These are phyloP conservation scores for Aureobasidium melanogenum DNA, from an alignment of 2,329 filamentous ascomycete species.

Conservation along the genomic window DNA sequence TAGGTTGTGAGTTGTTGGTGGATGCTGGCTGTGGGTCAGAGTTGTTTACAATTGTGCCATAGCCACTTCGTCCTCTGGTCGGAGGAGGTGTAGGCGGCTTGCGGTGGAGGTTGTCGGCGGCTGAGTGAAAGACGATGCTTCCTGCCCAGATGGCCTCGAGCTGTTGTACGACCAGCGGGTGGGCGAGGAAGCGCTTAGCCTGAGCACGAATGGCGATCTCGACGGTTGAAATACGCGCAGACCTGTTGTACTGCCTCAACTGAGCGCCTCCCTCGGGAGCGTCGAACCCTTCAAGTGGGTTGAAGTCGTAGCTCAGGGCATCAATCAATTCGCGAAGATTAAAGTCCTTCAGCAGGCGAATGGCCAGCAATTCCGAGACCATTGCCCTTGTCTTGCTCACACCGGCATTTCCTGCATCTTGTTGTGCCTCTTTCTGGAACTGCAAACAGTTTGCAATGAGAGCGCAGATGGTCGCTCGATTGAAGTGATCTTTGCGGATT, in stretches of 20 bases:
- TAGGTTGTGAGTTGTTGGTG: background rate
- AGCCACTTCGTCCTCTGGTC: background rate
- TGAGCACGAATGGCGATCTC: conserved; percentile 90
- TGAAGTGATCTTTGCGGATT: conserved; percentile 75
- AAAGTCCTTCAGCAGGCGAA: conserved; percentile 85
- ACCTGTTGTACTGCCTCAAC: conserved; percentile 44
- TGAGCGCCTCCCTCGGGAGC: conserved; percentile 30
- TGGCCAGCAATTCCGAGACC: conserved; percentile 82
- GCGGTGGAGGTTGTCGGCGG: conserved; percentile 75
- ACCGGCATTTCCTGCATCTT: conserved; percentile 75
- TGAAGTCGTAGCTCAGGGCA: conserved; percentile 89
- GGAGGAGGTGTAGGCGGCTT: conserved; percentile 33
- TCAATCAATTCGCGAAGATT: conserved; percentile 85
- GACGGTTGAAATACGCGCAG: conserved; percentile 76
- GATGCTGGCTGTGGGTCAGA: background rate
- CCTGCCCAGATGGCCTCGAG: conserved; percentile 97
- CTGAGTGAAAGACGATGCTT: conserved; percentile 87
- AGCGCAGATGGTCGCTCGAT: conserved; percentile 76
- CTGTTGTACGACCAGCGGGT: conserved; percentile 86
- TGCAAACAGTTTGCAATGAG: conserved; percentile 90
- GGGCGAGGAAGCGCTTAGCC: conserved; percentile 84
- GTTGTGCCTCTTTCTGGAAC: conserved; percentile 77
- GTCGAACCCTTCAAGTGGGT: conserved; percentile 72
- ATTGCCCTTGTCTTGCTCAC: conserved; percentile 76
- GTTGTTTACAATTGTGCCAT: conserved; percentile 3